Evolutionary conservation across 768 basidiomycete species (phyloP), one percentile per base, ranked within the genome.

Genomic region (Psilocybe azurescens): DNA sequence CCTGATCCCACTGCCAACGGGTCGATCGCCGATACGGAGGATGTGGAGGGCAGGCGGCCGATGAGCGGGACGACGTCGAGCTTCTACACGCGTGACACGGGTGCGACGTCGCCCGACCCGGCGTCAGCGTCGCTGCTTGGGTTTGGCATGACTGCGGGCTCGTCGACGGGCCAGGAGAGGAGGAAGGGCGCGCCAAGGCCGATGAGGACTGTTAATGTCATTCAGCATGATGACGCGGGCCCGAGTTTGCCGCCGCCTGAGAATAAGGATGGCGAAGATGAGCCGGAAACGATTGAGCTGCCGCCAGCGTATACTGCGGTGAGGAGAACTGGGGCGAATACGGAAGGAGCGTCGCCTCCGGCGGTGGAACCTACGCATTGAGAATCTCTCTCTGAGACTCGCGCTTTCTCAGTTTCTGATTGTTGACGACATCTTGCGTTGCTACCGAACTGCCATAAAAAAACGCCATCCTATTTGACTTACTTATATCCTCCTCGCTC

Each of bases 201-300:
- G 63, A 76, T 92, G 76, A 78, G 91, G 50, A 82, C 90, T 0
- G 86, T 94, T 36, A 93, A 94, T 69, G 85, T 93, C 68, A 83
- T 94, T 49, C 93, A 94, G 74, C 93, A 94, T 67, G 91, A 93
- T 65, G 93, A 94, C 70, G 93, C 90, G 0, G 92, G 93, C 1
- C 83, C 86, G 5, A 82, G 81, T 59, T 74, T 72, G 38, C 61
- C 70, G 3, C 46, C 59, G 14, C 62, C 65, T 57, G 46, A 68
- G 53, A 59, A 49, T 11, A 72, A 71, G 48, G 74, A 70, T 14
- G 76, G 73, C 1, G 76, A 74, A 7, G 80, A 77, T 16, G 83
- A 86, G 65, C 71, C 84, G 14, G 92, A 91, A 73, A 93, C 91
- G 47, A 85, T 94, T 50, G 93, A 94, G 73, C 80, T 94, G 53